Base-by-base conservation (phyloP, 2,329 filamentous ascomycete genomes). In the Botrytis cinerea region DNA sequence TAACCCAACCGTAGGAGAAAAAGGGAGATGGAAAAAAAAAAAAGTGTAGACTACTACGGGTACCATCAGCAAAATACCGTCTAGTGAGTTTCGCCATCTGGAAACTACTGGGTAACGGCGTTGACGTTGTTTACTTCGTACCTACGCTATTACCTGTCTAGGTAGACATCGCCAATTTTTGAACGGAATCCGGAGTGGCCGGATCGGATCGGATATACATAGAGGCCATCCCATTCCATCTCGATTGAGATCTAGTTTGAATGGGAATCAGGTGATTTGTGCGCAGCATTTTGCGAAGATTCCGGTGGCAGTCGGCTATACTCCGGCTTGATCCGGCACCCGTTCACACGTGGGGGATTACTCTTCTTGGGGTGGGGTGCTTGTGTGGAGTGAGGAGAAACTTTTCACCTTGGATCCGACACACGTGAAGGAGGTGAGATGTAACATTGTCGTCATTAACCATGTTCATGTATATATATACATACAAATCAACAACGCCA, bases 381-480 rank as follows among this genome's bases (percentile, higher is more conserved):
- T 57, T 57, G 51, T 57, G 51, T 57, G 51, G 51, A 28, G 51
- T 57, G 14, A 57, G 51, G 51, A 57, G 51, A 57, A 57, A 57
- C 51, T 57, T 57, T 57, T 28, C 16, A 57, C 51, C n/a, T 28
- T 28, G 16, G 14, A 28, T 16, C 51, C 51, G n/a, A 32, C 51
- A n/a, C 51, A 57, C n/a, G 51, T 32, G 51, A 57, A 57, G 14
- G n/a, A 57, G 51, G 16, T 57, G 51, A 57, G 51, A 57, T 28
- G 28, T 6, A n/a, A 32, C 51, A 18, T 32, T n/a, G 14, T 57
- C n/a, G 14, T 57, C n/a, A 57, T 8, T 54, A 16, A 54, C 48
- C 48, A 18, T n/a, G 51, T 28, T 18, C 8, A 28, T 57, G 8
- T 57, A 9, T 9, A 38, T 38, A 38, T 38, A 38, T 38, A 38